Conservation (phyloP, 805 yeast genomes). For the Helenozyma rhizophorensis region DNA sequence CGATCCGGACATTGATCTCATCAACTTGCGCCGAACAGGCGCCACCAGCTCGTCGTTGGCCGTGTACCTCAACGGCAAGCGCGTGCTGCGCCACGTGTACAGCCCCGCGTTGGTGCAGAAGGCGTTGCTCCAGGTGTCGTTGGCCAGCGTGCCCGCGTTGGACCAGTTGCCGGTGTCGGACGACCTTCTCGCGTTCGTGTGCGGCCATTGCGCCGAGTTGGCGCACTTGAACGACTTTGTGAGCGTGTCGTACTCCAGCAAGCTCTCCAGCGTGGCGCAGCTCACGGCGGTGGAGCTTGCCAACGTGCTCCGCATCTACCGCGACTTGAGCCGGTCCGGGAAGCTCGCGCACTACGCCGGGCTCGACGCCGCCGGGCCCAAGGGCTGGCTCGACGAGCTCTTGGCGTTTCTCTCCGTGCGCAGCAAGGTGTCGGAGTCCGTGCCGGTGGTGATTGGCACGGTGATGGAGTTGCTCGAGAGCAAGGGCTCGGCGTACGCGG, state of each 20-base stretch:
- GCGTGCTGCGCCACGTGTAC: too few species aligned
- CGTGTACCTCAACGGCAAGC: too few species aligned
- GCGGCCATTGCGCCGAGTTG: background rate
- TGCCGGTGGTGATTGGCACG: background rate
- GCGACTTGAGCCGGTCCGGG: slow-evolving; percentile 1
- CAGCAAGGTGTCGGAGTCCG: background rate
- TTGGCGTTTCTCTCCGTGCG: slow-evolving; percentile 1
- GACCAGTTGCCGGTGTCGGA: background rate
- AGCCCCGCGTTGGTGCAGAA: background rate
- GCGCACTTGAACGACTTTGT: slow-evolving; percentile 1
- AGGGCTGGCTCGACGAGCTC: background rate
- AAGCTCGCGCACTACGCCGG: background rate
- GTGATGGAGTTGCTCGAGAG: background rate
- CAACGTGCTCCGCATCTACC: slow-evolving; percentile 1
- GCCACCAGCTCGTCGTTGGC: too few species aligned
- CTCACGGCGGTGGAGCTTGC: slow-evolving; percentile 3
- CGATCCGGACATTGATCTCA: too few species aligned
- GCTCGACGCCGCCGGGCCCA: background rate
- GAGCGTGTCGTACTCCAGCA: background rate
- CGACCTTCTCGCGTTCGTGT: background rate
- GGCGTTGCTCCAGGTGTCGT: background rate
- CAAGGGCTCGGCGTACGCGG: too few species aligned
- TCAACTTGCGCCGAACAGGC: too few species aligned
- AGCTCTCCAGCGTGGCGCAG: background rate
- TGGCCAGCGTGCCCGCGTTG: background rate